A percentile compares a stretch with the other conserved stretches of the same genome.
Conservation (phyloP, 75 land plant species). For the Picea sitchensis region DNA sequence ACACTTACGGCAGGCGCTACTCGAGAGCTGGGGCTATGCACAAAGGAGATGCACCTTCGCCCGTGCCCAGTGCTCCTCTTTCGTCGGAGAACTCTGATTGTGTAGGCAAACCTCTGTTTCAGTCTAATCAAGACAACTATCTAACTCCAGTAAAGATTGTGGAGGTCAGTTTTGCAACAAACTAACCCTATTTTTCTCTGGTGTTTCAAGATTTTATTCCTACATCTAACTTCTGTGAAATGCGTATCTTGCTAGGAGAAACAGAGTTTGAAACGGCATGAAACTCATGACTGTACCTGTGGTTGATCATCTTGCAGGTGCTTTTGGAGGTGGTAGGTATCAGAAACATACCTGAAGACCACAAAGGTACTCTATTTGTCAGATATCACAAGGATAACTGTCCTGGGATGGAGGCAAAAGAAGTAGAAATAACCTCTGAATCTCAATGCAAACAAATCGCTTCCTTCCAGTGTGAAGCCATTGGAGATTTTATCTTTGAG, state of each 20-base stretch:
- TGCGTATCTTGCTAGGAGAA: not conserved
- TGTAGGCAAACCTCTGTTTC: constrained; percentile 8
- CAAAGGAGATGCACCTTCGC: constrained; percentile 52
- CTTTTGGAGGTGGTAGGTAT: constrained; percentile 51
- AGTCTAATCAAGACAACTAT: constrained; percentile 16
- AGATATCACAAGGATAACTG: constrained; percentile 20
- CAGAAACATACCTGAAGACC: constrained; percentile 33
- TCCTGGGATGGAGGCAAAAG: constrained; percentile 12
- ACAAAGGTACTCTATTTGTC: constrained; percentile 41
- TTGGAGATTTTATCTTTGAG: constrained; percentile 38
- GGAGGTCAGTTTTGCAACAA: constrained; percentile 23
- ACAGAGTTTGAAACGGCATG: not conserved
- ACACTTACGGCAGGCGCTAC: constrained; percentile 62
- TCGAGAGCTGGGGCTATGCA: constrained; percentile 82
- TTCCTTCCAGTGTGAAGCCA: constrained; percentile 56
- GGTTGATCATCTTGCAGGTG: constrained; percentile 30
- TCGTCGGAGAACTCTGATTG: not conserved
- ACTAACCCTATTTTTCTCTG: not conserved
- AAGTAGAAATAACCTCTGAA: constrained; percentile 36
- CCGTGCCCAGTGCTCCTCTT: constrained; percentile 19
- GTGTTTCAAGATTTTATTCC: not conserved
- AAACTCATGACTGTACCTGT: not conserved
- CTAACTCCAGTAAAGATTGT: constrained; percentile 28
- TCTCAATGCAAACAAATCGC: constrained; percentile 36
- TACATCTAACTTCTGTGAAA: not conserved